These are phyloP conservation scores for Madurella mycetomatis DNA, from an alignment of 2,329 filamentous ascomycete species.

Conservation along the genomic window DNA sequence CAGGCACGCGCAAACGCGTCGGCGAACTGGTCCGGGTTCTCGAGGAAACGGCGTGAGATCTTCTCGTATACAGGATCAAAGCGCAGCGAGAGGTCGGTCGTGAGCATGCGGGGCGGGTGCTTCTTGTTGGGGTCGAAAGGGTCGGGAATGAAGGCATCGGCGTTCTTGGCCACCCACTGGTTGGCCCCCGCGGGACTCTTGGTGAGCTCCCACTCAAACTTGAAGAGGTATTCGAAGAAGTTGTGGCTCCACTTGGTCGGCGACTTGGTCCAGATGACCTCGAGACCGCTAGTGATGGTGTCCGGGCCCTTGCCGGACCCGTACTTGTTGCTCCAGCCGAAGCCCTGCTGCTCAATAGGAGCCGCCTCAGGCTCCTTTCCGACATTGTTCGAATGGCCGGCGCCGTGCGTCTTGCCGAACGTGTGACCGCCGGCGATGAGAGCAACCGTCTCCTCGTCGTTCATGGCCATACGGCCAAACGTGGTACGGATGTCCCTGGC, in stretches of 20 bases:
- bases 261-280: conserved; percentile 75
- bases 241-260: conserved; percentile 72
- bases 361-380: conserved; percentile 65
- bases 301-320: conserved; percentile 64
- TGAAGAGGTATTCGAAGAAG: conserved; percentile 72
- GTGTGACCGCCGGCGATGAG: conserved; percentile 74
- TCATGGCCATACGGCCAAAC: conserved; percentile 78
- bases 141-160: conserved; percentile 64
- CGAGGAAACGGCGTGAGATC: conserved; percentile 66
- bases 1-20: conserved; percentile 69
- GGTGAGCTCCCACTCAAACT: conserved; percentile 71
- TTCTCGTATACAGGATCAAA: conserved; percentile 70
- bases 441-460: conserved; percentile 76
- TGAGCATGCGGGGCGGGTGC: conserved; percentile 72
- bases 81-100: conserved; percentile 68
- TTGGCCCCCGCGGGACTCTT: conserved; percentile 73
- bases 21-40: conserved; percentile 63
- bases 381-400: conserved; percentile 58
- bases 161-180: conserved; percentile 71
- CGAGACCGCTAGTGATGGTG: conserved; percentile 70
- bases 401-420: conserved; percentile 79
- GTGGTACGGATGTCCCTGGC: conserved; percentile 69
- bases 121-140: conserved; percentile 67
- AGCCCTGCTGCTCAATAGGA: conserved; percentile 59
- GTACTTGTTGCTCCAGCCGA: conserved; percentile 67